These are phyloP conservation scores for Boletus eberwhitei DNA, from an alignment of 768 basidiomycete genomes.

Conservation along the genomic window DNA sequence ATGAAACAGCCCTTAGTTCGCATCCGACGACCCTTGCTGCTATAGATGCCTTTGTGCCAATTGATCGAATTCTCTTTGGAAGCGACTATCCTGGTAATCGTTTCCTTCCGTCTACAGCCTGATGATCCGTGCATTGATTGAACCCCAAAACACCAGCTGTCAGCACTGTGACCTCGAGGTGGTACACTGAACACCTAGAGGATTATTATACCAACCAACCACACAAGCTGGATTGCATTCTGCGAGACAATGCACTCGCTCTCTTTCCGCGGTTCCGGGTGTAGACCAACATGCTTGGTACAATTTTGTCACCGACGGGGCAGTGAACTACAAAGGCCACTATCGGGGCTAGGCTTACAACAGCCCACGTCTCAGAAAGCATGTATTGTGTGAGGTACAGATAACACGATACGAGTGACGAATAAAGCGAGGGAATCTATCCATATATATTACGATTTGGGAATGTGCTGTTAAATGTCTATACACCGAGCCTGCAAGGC, in stretches of 20 bases:
- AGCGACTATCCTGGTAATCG: constrained; percentile 72
- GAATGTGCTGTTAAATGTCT: constrained; percentile 22
- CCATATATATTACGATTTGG: constrained; percentile 20
- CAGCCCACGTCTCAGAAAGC: constrained; percentile 10
- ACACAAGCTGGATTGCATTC: constrained; percentile 40
- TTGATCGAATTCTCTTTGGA: constrained; percentile 61
- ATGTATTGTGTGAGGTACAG: constrained; percentile 29
- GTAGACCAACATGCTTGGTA: not conserved
- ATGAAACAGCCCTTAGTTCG: constrained; percentile 66
- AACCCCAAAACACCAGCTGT: constrained; percentile 44
- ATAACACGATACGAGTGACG: constrained; percentile 22
- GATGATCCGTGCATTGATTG: not conserved
- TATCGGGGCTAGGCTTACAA: constrained; percentile 1
- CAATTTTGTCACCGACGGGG: not conserved
- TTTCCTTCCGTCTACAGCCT: not conserved
- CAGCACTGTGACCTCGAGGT: constrained; percentile 48
- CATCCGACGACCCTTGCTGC: constrained; percentile 49
- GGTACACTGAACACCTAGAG: constrained; percentile 59
- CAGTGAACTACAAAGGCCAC: not conserved
- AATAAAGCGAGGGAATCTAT: constrained; percentile 25
- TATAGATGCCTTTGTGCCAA: constrained; percentile 47
- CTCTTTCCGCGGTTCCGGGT: constrained; percentile 45
- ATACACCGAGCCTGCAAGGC: constrained; percentile 57
- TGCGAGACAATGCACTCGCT: constrained; percentile 47
- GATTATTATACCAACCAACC: constrained; percentile 43